Evolutionary conservation across 768 basidiomycete species (phyloP).

Genomic region (Butyriboletus loyo): DNA sequence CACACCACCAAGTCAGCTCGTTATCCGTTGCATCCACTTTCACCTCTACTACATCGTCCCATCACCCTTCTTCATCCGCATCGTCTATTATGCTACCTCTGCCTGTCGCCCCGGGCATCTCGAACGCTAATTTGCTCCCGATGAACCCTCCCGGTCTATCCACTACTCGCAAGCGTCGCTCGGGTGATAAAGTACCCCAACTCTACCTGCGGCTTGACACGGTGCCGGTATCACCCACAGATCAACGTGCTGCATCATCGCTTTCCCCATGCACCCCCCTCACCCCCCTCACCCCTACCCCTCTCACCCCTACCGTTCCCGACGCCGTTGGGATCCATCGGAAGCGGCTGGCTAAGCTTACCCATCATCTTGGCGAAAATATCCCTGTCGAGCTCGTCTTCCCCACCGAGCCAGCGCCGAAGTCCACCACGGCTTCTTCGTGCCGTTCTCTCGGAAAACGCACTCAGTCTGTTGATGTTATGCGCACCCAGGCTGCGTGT

Average conservation of each 20-base stretch:
- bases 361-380: slow-evolving; percentile 56
- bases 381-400: slow-evolving; percentile 55
- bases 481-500: not conserved
- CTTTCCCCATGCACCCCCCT: slow-evolving; percentile 13
- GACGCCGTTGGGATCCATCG: slow-evolving; percentile 37
- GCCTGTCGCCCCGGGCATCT: not conserved
- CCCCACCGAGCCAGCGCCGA: slow-evolving; percentile 13
- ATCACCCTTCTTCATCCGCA: slow-evolving; percentile 11
- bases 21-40: slow-evolving; percentile 22
- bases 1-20: slow-evolving; percentile 19
- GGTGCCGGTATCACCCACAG: slow-evolving; percentile 8
- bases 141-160: slow-evolving; percentile 21
- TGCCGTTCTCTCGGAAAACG: slow-evolving; percentile 2
- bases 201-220: slow-evolving; percentile 25
- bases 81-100: slow-evolving; percentile 17
- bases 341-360: slow-evolving; percentile 55
- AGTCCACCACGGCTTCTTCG: not conserved
- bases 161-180: slow-evolving; percentile 6
- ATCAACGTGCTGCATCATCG: slow-evolving; percentile 2
- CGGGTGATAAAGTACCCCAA: slow-evolving; percentile 15
- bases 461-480: slow-evolving; percentile 15
- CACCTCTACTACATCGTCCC: slow-evolving; percentile 6
- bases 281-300: slow-evolving; percentile 14
- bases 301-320: slow-evolving; percentile 20
- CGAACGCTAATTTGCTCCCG: slow-evolving; percentile 9